Evolutionary conservation across 345 rosid species (phyloP).

Genomic region (Eucalyptus cloeziana): DNA sequence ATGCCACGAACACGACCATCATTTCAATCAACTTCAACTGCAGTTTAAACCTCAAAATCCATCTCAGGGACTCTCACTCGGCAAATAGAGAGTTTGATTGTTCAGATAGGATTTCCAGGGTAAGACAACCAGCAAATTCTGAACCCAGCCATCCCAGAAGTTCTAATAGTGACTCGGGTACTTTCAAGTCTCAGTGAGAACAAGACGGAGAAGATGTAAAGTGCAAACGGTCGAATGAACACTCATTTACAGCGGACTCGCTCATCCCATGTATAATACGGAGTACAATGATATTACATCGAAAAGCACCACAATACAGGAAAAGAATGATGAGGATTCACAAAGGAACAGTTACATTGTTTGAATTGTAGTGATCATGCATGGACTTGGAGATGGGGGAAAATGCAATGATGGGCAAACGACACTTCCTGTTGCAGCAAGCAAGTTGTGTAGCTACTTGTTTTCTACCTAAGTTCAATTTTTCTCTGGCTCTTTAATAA

Average conservation of each 20-base stretch:
- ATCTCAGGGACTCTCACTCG: not conserved
- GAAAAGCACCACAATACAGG: not conserved
- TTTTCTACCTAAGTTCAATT: not conserved
- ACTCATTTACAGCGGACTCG: not conserved
- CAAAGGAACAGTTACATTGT: not conserved
- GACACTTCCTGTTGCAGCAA: not conserved
- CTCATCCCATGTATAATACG: not conserved
- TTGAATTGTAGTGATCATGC: not conserved
- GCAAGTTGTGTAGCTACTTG: not conserved
- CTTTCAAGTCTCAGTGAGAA: not conserved
- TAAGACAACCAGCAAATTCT: not conserved
- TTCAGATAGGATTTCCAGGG: not conserved
- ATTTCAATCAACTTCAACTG: not conserved
- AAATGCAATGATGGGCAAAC: not conserved
- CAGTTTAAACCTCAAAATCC: not conserved
- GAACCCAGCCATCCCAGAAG: not conserved
- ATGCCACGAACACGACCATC: not conserved
- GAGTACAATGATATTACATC: not conserved
- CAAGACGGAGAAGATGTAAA: not conserved
- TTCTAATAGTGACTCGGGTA: not conserved
- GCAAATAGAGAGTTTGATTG: not conserved
- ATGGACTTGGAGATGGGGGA: not conserved
- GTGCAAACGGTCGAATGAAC: not conserved
- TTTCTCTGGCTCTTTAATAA: slow-evolving; percentile 27
- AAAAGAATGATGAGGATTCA: not conserved